phyloP scores from a whole-genome alignment of 108 stramenopile species.

The Pseudonitzschia delicatissima region DNA sequence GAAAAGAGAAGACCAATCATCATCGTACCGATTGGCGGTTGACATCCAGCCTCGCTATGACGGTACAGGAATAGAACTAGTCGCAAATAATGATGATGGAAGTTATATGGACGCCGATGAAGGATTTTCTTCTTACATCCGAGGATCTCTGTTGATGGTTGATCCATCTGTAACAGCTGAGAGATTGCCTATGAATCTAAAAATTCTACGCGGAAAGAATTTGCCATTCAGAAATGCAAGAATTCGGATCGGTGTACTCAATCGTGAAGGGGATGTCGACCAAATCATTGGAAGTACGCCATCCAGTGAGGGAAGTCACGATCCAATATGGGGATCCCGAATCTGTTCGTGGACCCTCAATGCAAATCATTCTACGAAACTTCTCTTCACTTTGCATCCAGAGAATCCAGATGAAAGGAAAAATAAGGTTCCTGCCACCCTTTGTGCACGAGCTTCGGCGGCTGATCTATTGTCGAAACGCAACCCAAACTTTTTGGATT shows the following conservation, averaged over 20 bases:
- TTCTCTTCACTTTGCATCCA: not conserved
- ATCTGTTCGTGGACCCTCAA: not conserved
- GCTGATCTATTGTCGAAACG: not conserved
- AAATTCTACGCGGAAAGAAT: conserved; percentile 1
- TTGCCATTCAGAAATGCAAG: not conserved
- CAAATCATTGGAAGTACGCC: conserved; percentile 2
- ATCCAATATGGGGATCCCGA: conserved; percentile 10
- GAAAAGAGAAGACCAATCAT: not conserved
- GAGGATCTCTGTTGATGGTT: not conserved
- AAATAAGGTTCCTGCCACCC: not conserved
- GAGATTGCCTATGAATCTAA: not conserved
- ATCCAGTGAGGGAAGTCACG: not conserved
- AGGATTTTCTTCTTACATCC: not conserved
- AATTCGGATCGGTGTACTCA: conserved; percentile 3
- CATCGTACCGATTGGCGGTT: not conserved
- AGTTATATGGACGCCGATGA: not conserved
- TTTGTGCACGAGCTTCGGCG: not conserved
- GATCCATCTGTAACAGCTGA: not conserved
- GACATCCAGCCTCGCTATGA: conserved; percentile 7
- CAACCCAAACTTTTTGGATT: conserved; percentile 9
- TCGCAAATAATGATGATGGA: not conserved
- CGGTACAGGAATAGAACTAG: not conserved
- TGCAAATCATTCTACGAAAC: not conserved
- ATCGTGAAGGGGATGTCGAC: not conserved
- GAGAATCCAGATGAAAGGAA: not conserved